These are phyloP conservation scores for Phytophthora idaei DNA, from an alignment of 352 stramenopile genomes.

Conservation along the genomic window DNA sequence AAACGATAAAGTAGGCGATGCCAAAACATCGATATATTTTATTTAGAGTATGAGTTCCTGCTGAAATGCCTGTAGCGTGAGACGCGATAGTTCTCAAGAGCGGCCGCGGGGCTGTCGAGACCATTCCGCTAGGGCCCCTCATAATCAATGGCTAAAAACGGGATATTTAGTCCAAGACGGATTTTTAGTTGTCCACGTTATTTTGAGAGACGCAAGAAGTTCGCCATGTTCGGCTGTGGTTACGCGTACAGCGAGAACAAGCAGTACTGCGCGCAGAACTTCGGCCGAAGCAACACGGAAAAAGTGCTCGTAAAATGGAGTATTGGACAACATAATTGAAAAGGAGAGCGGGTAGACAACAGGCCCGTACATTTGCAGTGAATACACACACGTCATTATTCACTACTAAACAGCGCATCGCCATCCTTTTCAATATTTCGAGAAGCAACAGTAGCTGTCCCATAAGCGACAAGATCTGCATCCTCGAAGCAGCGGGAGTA, in stretches of 20 bases:
- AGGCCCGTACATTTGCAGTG: constrained; percentile 3
- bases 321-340: not conserved
- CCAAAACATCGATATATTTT: too few species aligned
- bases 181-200: too few species aligned
- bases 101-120: too few species aligned
- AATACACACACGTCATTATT: not conserved
- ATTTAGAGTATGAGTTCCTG: too few species aligned
- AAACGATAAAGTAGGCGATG: too few species aligned
- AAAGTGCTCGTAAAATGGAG: constrained; percentile 25
- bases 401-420: not conserved
- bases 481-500: constrained; percentile 6
- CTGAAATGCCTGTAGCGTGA: too few species aligned
- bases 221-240: constrained; percentile 44
- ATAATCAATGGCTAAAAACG: too few species aligned
- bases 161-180: too few species aligned
- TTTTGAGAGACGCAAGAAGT: constrained; percentile 11
- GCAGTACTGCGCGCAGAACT: constrained; percentile 70
- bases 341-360: not conserved
- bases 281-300: constrained; percentile 37
- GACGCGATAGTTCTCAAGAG: too few species aligned
- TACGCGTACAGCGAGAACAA: constrained; percentile 44
- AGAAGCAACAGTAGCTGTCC: constrained; percentile 78
- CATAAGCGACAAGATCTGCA: constrained; percentile 71
- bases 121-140: too few species aligned
- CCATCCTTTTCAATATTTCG: constrained; percentile 55